These are phyloP conservation scores for Bromus sterilis DNA, from an alignment of 176 grass and related monocot species.

Conservation along the genomic window DNA sequence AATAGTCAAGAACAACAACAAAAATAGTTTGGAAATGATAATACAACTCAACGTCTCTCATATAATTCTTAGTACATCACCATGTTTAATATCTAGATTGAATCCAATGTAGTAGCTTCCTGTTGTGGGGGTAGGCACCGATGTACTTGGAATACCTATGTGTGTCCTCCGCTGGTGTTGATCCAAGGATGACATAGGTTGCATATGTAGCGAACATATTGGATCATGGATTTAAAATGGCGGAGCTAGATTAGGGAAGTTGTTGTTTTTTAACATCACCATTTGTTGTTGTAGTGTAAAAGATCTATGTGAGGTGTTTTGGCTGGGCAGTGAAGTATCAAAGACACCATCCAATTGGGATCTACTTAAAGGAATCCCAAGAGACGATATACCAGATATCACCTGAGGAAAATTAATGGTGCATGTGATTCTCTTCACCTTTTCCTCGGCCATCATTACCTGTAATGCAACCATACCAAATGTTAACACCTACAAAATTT, in stretches of 20 bases:
- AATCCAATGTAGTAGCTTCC: neutral
- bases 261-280: neutral
- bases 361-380: neutral
- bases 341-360: neutral
- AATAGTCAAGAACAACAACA: neutral
- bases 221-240: neutral
- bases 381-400: constrained; percentile 19
- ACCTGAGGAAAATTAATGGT: neutral
- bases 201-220: neutral
- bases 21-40: neutral
- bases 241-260: neutral
- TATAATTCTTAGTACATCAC: constrained; percentile 18
- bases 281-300: neutral
- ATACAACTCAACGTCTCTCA: neutral
- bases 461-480: constrained; percentile 17
- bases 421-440: constrained; percentile 38
- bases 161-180: constrained; percentile 21
- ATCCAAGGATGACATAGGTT: constrained; percentile 24
- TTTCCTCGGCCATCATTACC: constrained; percentile 77
- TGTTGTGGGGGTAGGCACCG: neutral
- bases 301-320: constrained; percentile 14
- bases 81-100: neutral
- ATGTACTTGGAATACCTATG: neutral
- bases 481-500: neutral
- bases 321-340: constrained; percentile 18